Base-by-base conservation (phyloP, 805 yeast species). In the Candida maesae region DNA sequence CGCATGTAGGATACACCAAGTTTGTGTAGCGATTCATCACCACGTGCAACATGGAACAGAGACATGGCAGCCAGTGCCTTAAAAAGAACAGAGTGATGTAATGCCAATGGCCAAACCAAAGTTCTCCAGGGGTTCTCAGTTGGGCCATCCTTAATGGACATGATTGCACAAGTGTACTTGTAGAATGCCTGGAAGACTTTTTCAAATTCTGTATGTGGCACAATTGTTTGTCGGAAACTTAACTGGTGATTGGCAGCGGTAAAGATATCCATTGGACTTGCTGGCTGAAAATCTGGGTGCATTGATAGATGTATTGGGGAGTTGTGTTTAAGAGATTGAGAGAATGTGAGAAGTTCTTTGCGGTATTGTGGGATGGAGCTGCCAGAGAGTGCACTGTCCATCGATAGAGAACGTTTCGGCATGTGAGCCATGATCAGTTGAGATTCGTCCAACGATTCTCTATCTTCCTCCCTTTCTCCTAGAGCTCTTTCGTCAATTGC, bases 51-150 rank as follows among this genome's bases (percentile, higher is more conserved):
- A 52, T 81, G 87, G 50, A 80, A 79, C 39, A 77, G 64, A 0
- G 87, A 77, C 81, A 81, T 78, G 5, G 86, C 76, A 2, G 83
- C 78, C 35, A 81, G 63, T 1, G 85, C 78, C 52, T 80, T 76
- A 61, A 73, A 74, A 43, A 81, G 60, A 11, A 79, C 81, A 2
- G 80, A 67, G 49, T 78, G 70, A 23, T 70, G 61, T n/a, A 63
- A 50, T 0, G 84, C 79, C 34, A 78, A 55, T 1, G 87, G 86
- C 52, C 80, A 57, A 35, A 80, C 60, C 30, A 73, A 51, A 8
- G 71, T 67, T 37, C 82, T 60, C 88, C 88, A 81, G 6, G 87
- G 88, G 51, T 81, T 81, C 46, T 79, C 85, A 3, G 72, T 60
- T 0, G 77, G 77, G 0, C 84, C 85, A 47, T 78, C 75, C 48